Percentiles rank a stretch among this genome's conserved stretches.
Evolutionary conservation across 108 stramenopile genomes (phyloP).

Genomic region (Aurantiochytrium sp.): DNA sequence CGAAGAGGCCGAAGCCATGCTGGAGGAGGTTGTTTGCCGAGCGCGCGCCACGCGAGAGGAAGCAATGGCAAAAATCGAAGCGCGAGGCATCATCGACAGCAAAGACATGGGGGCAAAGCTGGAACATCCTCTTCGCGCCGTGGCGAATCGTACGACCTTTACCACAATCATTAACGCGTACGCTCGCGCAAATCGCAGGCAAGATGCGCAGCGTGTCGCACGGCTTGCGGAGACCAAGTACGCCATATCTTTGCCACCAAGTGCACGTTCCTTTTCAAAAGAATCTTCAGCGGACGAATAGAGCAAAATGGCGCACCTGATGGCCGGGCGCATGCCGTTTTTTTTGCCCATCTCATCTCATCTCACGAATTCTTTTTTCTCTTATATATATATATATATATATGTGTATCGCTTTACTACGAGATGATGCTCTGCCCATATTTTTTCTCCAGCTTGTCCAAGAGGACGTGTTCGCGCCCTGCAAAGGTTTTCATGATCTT

Average conservation of each 20-base stretch:
- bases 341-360: too few relatives aligned
- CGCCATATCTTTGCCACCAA: not conserved
- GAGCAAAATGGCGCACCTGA: too few relatives aligned
- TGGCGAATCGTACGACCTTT: not conserved
- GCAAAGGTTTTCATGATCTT: constrained; percentile 1
- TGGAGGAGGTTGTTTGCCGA: not conserved
- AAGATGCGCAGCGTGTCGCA: not conserved
- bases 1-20: not conserved
- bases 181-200: not conserved
- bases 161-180: not conserved
- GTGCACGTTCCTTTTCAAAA: not conserved
- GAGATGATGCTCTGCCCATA: not conserved
- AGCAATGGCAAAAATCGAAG: too few relatives aligned
- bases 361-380: too few relatives aligned
- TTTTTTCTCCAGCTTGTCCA: constrained; percentile 14
- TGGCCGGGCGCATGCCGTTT: too few relatives aligned
- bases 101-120: too few relatives aligned
- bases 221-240: not conserved
- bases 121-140: too few relatives aligned
- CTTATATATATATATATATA: too few relatives aligned
- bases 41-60: too few relatives aligned
- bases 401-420: too few relatives aligned
- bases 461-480: not conserved
- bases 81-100: too few relatives aligned
- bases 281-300: too few relatives aligned